phyloP scores from a whole-genome alignment of 495 filamentous ascomycete species.

The Pseudoneurospora amorphoporcata region DNA sequence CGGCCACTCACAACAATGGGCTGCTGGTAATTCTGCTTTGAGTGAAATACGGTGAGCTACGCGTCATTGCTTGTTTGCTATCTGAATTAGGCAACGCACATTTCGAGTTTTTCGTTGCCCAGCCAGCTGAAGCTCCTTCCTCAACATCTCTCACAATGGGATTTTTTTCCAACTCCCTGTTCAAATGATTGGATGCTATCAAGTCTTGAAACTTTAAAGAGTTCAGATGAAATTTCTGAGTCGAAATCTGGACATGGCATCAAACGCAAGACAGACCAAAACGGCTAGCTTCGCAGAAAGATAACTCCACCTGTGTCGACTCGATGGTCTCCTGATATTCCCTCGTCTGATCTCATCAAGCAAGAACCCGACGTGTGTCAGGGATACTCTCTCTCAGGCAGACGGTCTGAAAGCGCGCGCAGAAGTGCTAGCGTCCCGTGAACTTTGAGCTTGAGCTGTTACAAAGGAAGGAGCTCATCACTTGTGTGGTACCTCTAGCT shows the following conservation, averaged over 20 bases:
- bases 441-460: not conserved
- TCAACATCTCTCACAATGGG: not conserved
- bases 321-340: not conserved
- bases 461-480: not conserved
- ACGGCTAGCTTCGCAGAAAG: not conserved
- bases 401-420: not conserved
- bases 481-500: not conserved
- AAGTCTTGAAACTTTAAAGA: not conserved
- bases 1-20: not conserved
- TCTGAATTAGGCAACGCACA: not conserved
- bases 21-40: not conserved
- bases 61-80: not conserved
- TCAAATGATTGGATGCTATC: not conserved
- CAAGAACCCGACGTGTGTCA: not conserved
- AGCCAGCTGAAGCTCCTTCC: not conserved
- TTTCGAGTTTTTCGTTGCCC: not conserved
- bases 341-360: not conserved
- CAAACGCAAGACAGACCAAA: not conserved
- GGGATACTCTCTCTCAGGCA: not conserved
- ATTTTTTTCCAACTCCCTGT: not conserved
- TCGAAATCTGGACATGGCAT: not conserved
- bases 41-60: not conserved
- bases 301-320: not conserved
- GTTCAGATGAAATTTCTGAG: not conserved
- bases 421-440: not conserved